Evolutionary conservation across 2,329 filamentous ascomycete genomes (phyloP).

Genomic region (Apiospora koreana): DNA sequence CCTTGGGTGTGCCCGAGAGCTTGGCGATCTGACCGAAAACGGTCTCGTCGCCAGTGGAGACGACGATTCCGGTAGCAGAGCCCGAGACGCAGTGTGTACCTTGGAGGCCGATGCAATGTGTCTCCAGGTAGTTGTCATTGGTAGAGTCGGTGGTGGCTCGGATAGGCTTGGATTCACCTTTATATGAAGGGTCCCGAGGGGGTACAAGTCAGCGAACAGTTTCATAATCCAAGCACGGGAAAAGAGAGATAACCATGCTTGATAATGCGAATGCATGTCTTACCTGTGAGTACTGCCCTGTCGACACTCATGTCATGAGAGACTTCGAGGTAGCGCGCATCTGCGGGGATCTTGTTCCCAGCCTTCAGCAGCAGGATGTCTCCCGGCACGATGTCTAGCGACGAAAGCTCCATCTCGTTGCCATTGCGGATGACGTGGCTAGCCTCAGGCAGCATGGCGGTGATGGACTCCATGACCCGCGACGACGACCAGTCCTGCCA

Average conservation of each 20-base stretch:
- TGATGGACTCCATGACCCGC: constrained; percentile 48
- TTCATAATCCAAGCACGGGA: constrained; percentile 58
- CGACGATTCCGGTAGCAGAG: not conserved
- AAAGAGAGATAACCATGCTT: constrained; percentile 71
- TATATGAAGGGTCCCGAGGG: too few relatives aligned
- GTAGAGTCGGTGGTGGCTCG: not conserved
- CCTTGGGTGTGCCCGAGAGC: not conserved
- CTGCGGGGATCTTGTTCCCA: constrained; percentile 50
- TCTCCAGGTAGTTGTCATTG: constrained; percentile 8
- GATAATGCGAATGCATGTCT: constrained; percentile 47
- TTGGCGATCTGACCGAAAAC: constrained; percentile 11
- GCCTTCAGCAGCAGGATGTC: constrained; percentile 47
- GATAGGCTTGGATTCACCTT: not conserved
- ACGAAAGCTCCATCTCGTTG: constrained; percentile 37
- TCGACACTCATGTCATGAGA: constrained; percentile 45
- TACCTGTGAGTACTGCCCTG: constrained; percentile 42
- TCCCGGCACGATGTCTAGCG: constrained; percentile 45
- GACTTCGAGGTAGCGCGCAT: constrained; percentile 42
- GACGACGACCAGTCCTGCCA: constrained; percentile 51
- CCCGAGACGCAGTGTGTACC: not conserved
- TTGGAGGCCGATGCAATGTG: constrained; percentile 8
- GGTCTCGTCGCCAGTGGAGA: constrained; percentile 4
- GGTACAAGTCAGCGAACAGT: not conserved
- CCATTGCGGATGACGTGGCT: constrained; percentile 47
- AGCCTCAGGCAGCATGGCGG: constrained; percentile 44